Percentiles rank a stretch among this genome's conserved stretches.
These are phyloP conservation scores for Iris pallida DNA, from an alignment of 116 monocot species.

Conservation along the genomic window DNA sequence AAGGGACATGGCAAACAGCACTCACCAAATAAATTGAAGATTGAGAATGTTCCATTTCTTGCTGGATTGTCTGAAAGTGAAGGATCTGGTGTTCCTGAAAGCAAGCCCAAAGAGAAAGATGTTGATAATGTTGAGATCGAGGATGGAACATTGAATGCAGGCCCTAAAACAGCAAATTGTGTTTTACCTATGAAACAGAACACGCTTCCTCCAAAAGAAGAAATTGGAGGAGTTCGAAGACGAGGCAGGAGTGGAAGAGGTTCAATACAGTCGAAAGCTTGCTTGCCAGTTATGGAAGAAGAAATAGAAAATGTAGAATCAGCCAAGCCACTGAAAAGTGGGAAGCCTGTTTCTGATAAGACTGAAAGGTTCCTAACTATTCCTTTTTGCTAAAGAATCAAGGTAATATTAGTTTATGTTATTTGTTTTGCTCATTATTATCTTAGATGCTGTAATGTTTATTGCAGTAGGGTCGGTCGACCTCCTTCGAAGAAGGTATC, in stretches of 20 bases:
- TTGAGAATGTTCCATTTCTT: constrained; percentile 48
- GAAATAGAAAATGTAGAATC: constrained; percentile 46
- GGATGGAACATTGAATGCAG: constrained; percentile 33
- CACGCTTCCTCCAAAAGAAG: constrained; percentile 50
- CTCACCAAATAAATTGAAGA: constrained; percentile 34
- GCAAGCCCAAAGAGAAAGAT: constrained; percentile 47
- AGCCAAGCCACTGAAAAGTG: constrained; percentile 53
- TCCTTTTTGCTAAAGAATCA: background rate
- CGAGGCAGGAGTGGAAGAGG: constrained; percentile 70
- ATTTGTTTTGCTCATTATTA: background rate
- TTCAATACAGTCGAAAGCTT: constrained; percentile 40
- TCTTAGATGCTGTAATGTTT: constrained; percentile 8
- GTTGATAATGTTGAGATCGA: constrained; percentile 44
- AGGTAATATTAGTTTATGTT: background rate
- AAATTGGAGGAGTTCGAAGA: constrained; percentile 60
- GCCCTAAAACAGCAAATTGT: constrained; percentile 24
- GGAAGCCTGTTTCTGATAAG: constrained; percentile 53
- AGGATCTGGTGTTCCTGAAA: constrained; percentile 52
- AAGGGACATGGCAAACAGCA: constrained; percentile 17
- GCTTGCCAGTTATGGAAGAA: constrained; percentile 44
- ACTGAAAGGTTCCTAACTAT: constrained; percentile 51
- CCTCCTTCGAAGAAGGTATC: constrained; percentile 73
- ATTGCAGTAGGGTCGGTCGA: constrained; percentile 62
- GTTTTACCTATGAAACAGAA: constrained; percentile 57
- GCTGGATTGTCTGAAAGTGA: constrained; percentile 67